phyloP scores from a whole-genome alignment of 2,329 filamentous ascomycete genomes.

The Lachnellula occidentalis region DNA sequence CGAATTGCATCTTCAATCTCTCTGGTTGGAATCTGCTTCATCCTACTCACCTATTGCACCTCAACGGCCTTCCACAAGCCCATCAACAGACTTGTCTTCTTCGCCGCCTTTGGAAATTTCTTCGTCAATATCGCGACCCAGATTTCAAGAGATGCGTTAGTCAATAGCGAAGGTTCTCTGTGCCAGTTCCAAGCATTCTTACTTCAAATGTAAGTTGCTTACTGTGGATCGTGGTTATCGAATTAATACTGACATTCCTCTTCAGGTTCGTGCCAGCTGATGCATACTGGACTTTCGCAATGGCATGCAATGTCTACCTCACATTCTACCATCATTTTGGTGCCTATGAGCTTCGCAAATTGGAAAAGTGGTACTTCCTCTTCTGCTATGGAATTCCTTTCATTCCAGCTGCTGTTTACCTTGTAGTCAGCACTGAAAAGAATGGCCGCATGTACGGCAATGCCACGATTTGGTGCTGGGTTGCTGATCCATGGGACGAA shows the following conservation, averaged over 20 bases:
- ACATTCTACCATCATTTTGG: constrained; percentile 74
- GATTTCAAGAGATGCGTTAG: constrained; percentile 56
- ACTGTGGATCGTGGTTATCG: not conserved
- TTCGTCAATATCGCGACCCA: constrained; percentile 71
- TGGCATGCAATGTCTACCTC: constrained; percentile 79
- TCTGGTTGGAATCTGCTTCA: constrained; percentile 63
- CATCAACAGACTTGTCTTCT: constrained; percentile 83
- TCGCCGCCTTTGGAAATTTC: constrained; percentile 76
- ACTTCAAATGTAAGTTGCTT: constrained; percentile 67
- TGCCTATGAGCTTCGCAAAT: constrained; percentile 52
- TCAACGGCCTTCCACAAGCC: constrained; percentile 67
- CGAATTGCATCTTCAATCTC: constrained; percentile 66
- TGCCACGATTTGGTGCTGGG: constrained; percentile 79
- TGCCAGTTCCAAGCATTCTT: constrained; percentile 73
- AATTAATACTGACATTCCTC: not conserved
- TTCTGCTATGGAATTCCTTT: constrained; percentile 70
- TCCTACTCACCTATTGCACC: constrained; percentile 59
- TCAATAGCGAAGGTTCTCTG: constrained; percentile 32
- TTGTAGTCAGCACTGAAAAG: constrained; percentile 53
- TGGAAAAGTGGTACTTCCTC: constrained; percentile 67
- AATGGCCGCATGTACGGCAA: constrained; percentile 64
- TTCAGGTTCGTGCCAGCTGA: constrained; percentile 72
- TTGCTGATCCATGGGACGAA: constrained; percentile 59
- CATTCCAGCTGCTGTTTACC: constrained; percentile 59
- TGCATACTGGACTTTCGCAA: constrained; percentile 71